These are phyloP conservation scores for Thraustochytrium striatum DNA, from an alignment of 352 stramenopile species.

Conservation along the genomic window DNA sequence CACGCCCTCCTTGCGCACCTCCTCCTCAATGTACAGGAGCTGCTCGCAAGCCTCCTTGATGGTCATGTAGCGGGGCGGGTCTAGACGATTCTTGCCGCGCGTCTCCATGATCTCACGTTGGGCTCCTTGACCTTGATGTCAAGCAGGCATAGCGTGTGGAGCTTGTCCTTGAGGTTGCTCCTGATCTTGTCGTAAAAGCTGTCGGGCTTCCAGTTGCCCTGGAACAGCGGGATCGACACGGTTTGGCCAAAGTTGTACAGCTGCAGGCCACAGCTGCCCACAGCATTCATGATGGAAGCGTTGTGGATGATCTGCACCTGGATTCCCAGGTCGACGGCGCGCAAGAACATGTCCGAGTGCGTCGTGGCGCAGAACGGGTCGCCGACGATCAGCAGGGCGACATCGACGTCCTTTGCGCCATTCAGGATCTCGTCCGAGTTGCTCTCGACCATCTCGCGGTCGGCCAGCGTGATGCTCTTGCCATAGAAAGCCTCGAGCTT, in stretches of 20 bases:
- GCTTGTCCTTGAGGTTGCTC: conserved; percentile 88
- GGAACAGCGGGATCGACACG: conserved; percentile 96
- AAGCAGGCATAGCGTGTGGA: conserved; percentile 96
- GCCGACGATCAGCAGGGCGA: conserved; percentile 95
- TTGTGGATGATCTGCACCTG: conserved; percentile 96
- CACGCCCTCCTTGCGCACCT: conserved; percentile 51
- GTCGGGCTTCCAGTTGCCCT: conserved; percentile 84
- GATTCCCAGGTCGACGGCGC: conserved; percentile 83
- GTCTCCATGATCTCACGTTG: conserved; percentile 94
- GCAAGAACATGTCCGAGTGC: conserved; percentile 95
- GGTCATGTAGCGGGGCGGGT: conserved; percentile 96
- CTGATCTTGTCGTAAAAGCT: conserved; percentile 97
- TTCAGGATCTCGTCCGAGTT: conserved; percentile 86
- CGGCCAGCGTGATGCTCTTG: conserved; percentile 74
- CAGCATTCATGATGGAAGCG: conserved; percentile 95
- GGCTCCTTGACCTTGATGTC: conserved; percentile 99
- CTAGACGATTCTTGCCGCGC: conserved; percentile 75
- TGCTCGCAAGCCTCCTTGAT: conserved; percentile 90
- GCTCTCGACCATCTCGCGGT: conserved; percentile 92
- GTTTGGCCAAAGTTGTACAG: conserved; percentile 98
- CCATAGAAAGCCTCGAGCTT: conserved; percentile 89
- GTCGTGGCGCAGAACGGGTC: conserved; percentile 96
- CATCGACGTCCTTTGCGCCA: conserved; percentile 78
- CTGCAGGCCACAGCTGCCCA: conserved; percentile 88
- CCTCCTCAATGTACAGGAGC: conserved; percentile 87